These are phyloP conservation scores for Globisporangium sylvaticum DNA, from an alignment of 352 stramenopile genomes.

Conservation along the genomic window DNA sequence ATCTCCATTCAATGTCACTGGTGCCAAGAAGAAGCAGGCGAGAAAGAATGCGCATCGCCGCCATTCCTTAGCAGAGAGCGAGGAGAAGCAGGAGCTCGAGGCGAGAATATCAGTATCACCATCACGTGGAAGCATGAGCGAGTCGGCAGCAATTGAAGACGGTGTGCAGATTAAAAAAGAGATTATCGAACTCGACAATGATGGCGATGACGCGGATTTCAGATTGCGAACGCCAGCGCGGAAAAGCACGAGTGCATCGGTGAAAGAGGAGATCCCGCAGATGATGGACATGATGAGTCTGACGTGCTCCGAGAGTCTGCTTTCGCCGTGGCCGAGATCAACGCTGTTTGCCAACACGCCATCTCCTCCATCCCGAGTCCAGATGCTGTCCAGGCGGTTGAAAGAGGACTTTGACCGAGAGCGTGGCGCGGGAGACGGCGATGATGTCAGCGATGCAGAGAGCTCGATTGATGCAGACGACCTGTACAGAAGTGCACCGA, in stretches of 20 bases:
- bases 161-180: slow-evolving; percentile 7
- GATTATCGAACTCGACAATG: background rate
- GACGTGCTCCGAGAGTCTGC: slow-evolving; percentile 4
- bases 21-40: slow-evolving; percentile 14
- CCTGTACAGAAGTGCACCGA: slow-evolving; percentile 36
- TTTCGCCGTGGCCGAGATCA: slow-evolving; percentile 19
- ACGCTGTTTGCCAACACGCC: slow-evolving; percentile 18
- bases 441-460: slow-evolving; percentile 5
- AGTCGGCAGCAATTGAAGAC: background rate
- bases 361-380: slow-evolving; percentile 26
- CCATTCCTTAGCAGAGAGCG: background rate
- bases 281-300: slow-evolving; percentile 19
- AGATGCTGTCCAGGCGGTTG: slow-evolving; percentile 29
- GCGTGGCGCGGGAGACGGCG: slow-evolving; percentile 10
- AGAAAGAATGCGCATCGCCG: slow-evolving; percentile 7
- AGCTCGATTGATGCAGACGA: slow-evolving; percentile 25
- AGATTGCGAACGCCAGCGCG: slow-evolving; percentile 17
- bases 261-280: slow-evolving; percentile 19
- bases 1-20: slow-evolving; percentile 40
- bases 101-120: background rate
- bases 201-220: slow-evolving; percentile 13
- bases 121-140: slow-evolving; percentile 1
- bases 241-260: background rate
- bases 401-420: slow-evolving; percentile 35
- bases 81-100: slow-evolving; percentile 6